Evolutionary conservation across 148 eudicot genomes (phyloP), one percentile per base, ranked within the genome.

Genomic region (Agrostemma githago): DNA sequence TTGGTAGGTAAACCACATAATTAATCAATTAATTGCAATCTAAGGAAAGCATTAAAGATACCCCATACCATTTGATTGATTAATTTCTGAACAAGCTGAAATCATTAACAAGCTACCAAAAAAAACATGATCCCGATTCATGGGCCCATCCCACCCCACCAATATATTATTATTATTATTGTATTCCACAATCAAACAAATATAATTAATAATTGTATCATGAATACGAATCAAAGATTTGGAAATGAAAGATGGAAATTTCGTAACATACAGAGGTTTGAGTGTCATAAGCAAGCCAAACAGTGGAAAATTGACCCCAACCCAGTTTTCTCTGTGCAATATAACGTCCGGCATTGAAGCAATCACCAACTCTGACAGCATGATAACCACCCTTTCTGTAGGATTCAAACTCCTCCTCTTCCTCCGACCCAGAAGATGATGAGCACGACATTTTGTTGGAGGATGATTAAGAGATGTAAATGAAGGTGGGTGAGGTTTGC

Each of bases 221-320:
- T 48, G 54, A 48, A 8, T 48, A 51, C 15, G 14, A 11, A 51
- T 51, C 56, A 51, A 51, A 51, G 2, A 51, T 14, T 51, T 15
- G 14, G 14, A 51, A 51, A 51, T 12, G 56, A 51, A 42, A 58
- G 43, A 8, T 37, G 19, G 19, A 65, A 43, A 15, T n/a, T 37
- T 2, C 15, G 48, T 44, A 74, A 68, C 93, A 53, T 86, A 92
- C 97, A 62, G 88, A 79, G 71, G 79, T 73, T 17, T 59, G 85
- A 43, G 92, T 90, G 51, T 90, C 96, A 81, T 83, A 92, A 77
- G 96, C 96, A 74, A 92, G 96, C 97, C 97, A 92, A 72, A 90
- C 97, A 76, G 97, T 92, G 37, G 97, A 92, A 80, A 92, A 92
- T 77, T 92, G 88, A 8, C 97, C 97, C 97, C 97, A 92, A 5